phyloP scores from a whole-genome alignment of 2,329 filamentous ascomycete species.

The Anisogramma anomala region DNA sequence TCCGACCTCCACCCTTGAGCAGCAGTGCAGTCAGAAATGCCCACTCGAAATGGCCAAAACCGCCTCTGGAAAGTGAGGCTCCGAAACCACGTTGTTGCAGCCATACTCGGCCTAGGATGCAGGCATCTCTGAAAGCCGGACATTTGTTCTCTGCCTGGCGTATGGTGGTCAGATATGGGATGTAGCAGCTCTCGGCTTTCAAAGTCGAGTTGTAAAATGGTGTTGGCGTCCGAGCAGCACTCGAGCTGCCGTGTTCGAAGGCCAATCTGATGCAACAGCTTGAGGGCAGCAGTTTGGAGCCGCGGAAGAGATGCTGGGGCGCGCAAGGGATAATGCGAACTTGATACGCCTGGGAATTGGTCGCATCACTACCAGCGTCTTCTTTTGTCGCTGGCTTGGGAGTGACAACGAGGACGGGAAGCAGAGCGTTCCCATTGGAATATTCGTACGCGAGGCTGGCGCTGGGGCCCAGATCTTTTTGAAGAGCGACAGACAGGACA shows the following conservation, averaged over 20 bases:
- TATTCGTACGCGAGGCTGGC: conserved; percentile 52
- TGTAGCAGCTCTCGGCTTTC: conserved; percentile 62
- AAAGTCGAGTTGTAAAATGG: conserved; percentile 85
- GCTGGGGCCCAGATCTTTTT: conserved; percentile 39
- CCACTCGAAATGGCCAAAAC: conserved; percentile 93
- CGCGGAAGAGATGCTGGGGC: conserved; percentile 56
- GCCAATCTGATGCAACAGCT: conserved; percentile 56
- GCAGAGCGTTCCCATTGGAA: conserved; percentile 62
- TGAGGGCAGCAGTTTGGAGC: conserved; percentile 56
- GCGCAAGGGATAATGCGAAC: conserved; percentile 71
- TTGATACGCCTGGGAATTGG: conserved; percentile 31
- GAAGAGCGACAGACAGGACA: conserved; percentile 61
- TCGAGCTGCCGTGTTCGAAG: conserved; percentile 30
- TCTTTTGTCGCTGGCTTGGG: conserved; percentile 18
- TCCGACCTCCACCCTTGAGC: conserved; percentile 63
- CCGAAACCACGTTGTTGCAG: conserved; percentile 75
- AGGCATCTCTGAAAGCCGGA: conserved; percentile 67
- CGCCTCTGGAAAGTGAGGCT: conserved; percentile 58
- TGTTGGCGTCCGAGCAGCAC: conserved; percentile 37
- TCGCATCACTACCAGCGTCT: neutral
- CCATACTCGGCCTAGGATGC: conserved; percentile 78
- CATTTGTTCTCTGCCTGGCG: conserved; percentile 59
- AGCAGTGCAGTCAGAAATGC: conserved; percentile 67
- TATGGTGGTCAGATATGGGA: conserved; percentile 64
- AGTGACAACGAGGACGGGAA: conserved; percentile 50